These are phyloP conservation scores for Vinca minor DNA, from an alignment of 257 asterid species.

Conservation along the genomic window DNA sequence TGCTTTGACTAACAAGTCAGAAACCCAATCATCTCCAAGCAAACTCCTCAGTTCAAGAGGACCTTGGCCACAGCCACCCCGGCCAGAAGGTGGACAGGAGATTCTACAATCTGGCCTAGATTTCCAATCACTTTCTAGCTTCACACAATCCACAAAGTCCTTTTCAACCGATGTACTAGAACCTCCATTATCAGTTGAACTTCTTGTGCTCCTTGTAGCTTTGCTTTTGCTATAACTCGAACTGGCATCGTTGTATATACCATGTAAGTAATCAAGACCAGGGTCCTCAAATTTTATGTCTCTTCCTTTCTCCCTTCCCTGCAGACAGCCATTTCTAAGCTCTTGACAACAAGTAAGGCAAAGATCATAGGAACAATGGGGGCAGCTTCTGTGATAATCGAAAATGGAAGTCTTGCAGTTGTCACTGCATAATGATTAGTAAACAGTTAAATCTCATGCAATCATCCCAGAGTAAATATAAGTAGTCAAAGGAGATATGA, in stretches of 20 bases:
- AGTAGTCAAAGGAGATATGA: not conserved
- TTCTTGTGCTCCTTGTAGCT: not conserved
- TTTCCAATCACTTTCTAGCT: slow-evolving; percentile 28
- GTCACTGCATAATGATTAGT: slow-evolving; percentile 9
- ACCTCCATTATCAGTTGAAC: not conserved
- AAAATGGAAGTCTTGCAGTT: slow-evolving; percentile 8
- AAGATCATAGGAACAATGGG: slow-evolving; percentile 59
- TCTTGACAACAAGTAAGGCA: slow-evolving; percentile 79
- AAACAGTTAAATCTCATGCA: not conserved
- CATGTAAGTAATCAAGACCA: slow-evolving; percentile 44
- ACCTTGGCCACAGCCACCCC: slow-evolving; percentile 44
- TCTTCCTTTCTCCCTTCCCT: slow-evolving; percentile 36
- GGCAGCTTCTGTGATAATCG: slow-evolving; percentile 10
- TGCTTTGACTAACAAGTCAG: slow-evolving; percentile 36
- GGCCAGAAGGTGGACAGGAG: slow-evolving; percentile 36
- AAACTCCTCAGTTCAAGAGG: slow-evolving; percentile 30
- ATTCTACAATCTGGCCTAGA: slow-evolving; percentile 33
- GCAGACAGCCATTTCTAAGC: slow-evolving; percentile 49
- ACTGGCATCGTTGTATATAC: not conserved
- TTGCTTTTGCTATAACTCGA: slow-evolving; percentile 2
- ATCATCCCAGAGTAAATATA: not conserved
- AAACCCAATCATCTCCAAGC: slow-evolving; percentile 18
- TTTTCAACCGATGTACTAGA: slow-evolving; percentile 17
- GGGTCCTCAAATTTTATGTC: slow-evolving; percentile 18
- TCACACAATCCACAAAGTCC: slow-evolving; percentile 7